phyloP scores from a whole-genome alignment of 495 filamentous ascomycete species.

The Ascobolus immersus region DNA sequence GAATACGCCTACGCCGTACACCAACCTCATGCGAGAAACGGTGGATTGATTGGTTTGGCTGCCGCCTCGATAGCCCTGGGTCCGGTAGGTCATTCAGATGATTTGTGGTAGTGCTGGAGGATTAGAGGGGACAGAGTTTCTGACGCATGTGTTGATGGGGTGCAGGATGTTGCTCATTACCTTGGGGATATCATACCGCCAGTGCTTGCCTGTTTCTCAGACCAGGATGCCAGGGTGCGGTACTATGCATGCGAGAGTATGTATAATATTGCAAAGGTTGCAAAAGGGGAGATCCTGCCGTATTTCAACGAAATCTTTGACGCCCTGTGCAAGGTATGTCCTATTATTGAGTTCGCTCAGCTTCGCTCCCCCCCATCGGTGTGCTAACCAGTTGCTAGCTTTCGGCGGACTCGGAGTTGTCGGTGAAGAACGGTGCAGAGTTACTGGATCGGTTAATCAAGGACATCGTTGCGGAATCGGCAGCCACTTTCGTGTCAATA shows the following conservation, averaged over 20 bases:
- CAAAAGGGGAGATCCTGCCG: constrained; percentile 75
- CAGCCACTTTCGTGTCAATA: constrained; percentile 79
- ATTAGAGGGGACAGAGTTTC: too few relatives aligned
- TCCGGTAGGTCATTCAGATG: constrained; percentile 37
- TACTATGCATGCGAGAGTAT: constrained; percentile 99
- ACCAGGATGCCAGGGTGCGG: constrained; percentile 90
- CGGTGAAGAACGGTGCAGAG: constrained; percentile 95
- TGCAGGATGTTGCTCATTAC: constrained; percentile 63
- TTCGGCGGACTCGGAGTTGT: constrained; percentile 83
- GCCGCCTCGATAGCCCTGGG: constrained; percentile 92
- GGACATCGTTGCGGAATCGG: constrained; percentile 92
- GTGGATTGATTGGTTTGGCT: constrained; percentile 84
- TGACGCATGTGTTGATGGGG: too few relatives aligned
- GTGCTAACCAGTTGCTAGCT: constrained; percentile 28
- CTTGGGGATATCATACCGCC: constrained; percentile 83
- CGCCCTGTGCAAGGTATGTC: constrained; percentile 68
- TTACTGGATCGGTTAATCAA: constrained; percentile 88
- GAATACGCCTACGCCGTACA: constrained; percentile 96
- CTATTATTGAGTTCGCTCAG: not conserved
- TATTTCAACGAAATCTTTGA: constrained; percentile 99
- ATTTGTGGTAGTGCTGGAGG: not conserved
- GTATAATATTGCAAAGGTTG: constrained; percentile 99
- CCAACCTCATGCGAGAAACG: constrained; percentile 90
- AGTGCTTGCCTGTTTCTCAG: constrained; percentile 92
- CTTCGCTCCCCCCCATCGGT: not conserved